phyloP scores from a whole-genome alignment of 345 rosid species.

The Litchi chinensis region DNA sequence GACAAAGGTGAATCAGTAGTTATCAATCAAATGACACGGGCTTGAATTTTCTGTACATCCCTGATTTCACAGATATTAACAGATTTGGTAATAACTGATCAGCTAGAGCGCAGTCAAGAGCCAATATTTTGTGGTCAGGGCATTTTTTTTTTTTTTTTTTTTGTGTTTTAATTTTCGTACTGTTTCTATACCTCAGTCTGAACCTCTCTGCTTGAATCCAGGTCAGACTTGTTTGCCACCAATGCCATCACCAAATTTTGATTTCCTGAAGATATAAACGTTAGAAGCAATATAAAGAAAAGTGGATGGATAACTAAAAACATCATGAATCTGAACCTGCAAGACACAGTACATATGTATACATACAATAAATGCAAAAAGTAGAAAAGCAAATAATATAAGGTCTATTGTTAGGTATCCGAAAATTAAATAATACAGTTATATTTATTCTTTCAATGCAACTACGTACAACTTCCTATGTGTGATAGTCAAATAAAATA shows the following conservation, averaged over 20 bases:
- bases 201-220: slow-evolving; percentile 54
- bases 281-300: background rate
- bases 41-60: background rate
- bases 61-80: background rate
- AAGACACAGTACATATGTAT: too few species aligned
- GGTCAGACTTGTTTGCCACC: slow-evolving; percentile 65
- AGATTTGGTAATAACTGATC: too few species aligned
- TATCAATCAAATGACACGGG: background rate
- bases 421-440: background rate
- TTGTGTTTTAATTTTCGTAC: too few species aligned
- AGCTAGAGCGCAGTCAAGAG: background rate
- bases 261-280: slow-evolving; percentile 39
- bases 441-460: background rate
- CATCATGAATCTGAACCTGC: background rate
- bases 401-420: background rate
- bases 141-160: background rate
- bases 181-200: slow-evolving; percentile 52
- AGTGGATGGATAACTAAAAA: slow-evolving; percentile 4
- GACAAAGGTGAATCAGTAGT: background rate
- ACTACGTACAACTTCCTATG: too few species aligned
- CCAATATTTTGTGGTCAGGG: background rate
- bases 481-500: too few species aligned
- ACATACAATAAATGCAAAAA: background rate
- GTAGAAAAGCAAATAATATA: too few species aligned
- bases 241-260: slow-evolving; percentile 61